phyloP scores from a whole-genome alignment of 208 protist genomes.

The Naegleria fowleri region DNA sequence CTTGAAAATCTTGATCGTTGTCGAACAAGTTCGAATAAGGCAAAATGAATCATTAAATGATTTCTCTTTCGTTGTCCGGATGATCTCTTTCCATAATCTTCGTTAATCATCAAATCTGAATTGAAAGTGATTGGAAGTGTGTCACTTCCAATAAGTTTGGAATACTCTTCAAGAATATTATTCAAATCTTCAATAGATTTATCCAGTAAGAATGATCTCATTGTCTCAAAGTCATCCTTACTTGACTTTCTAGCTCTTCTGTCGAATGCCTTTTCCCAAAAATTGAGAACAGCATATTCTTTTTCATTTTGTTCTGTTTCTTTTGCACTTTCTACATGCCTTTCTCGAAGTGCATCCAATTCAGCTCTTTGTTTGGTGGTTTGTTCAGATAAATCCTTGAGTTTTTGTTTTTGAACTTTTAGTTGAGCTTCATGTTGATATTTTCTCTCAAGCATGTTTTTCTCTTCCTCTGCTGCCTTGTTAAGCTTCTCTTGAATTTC shows the following conservation, averaged over 20 bases:
- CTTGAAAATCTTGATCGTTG: background rate
- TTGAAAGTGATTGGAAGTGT: background rate
- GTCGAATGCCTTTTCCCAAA: constrained; percentile 23
- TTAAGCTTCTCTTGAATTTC: too few relatives aligned
- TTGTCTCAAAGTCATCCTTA: background rate
- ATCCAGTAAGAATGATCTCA: constrained; percentile 18
- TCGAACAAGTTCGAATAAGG: constrained; percentile 30
- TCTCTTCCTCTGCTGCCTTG: too few relatives aligned
- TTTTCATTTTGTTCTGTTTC: background rate
- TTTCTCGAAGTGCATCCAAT: background rate
- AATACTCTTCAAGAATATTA: constrained; percentile 23
- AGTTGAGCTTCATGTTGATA: background rate
- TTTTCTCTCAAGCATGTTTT: too few relatives aligned
- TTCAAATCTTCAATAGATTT: constrained; percentile 14
- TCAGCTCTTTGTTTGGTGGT: background rate
- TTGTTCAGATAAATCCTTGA: background rate
- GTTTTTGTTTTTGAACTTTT: background rate
- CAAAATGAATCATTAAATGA: constrained; percentile 24
- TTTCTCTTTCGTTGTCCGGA: constrained; percentile 27
- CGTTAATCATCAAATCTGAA: constrained; percentile 15
- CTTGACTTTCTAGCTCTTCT: background rate
- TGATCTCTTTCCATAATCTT: constrained; percentile 27
- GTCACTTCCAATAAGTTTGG: background rate
- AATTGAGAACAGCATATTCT: background rate
- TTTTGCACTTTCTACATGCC: background rate